Evolutionary conservation across 2,329 filamentous ascomycete species (phyloP).

Genomic region (Aspergillus sp.): DNA sequence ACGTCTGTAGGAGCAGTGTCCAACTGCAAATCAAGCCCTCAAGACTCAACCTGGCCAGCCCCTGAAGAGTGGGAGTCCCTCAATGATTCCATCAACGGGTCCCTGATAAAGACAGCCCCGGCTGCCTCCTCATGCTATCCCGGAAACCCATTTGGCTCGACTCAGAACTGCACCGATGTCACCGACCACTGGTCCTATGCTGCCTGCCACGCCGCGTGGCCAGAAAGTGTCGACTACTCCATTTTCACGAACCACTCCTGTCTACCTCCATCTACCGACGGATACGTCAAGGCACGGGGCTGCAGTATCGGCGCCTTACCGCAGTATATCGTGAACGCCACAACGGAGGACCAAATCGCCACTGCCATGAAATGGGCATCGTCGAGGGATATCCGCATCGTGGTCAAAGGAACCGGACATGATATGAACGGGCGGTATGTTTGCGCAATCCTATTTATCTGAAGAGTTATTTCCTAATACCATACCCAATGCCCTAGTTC

Average conservation of each 20-base stretch:
- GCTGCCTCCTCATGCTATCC: conserved; percentile 33
- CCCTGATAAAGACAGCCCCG: conserved; percentile 24
- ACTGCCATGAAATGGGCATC: conserved; percentile 30
- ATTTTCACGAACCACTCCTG: conserved; percentile 37
- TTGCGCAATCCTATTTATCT: not conserved
- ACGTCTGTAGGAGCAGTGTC: not conserved
- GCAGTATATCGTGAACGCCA: conserved; percentile 35
- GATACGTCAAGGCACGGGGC: conserved; percentile 23
- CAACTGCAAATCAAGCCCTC: conserved; percentile 19
- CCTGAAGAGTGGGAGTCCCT: conserved; percentile 21
- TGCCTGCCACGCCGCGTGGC: conserved; percentile 29
- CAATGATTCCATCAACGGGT: conserved; percentile 22
- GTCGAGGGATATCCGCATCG: conserved; percentile 22
- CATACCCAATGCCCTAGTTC: conserved; percentile 27
- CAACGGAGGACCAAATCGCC: conserved; percentile 26
- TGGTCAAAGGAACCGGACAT: conserved; percentile 27
- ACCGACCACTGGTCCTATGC: conserved; percentile 29
- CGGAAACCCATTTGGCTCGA: conserved; percentile 27
- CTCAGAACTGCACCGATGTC: conserved; percentile 24
- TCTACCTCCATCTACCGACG: conserved; percentile 24
- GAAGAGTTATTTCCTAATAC: not conserved
- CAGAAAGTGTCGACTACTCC: conserved; percentile 31
- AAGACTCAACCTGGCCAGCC: conserved; percentile 20
- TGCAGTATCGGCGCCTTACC: conserved; percentile 33
- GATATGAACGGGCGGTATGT: conserved; percentile 24